These are phyloP conservation scores for Aphanoascus verrucosus DNA, from an alignment of 2,329 filamentous ascomycete species.

Conservation along the genomic window DNA sequence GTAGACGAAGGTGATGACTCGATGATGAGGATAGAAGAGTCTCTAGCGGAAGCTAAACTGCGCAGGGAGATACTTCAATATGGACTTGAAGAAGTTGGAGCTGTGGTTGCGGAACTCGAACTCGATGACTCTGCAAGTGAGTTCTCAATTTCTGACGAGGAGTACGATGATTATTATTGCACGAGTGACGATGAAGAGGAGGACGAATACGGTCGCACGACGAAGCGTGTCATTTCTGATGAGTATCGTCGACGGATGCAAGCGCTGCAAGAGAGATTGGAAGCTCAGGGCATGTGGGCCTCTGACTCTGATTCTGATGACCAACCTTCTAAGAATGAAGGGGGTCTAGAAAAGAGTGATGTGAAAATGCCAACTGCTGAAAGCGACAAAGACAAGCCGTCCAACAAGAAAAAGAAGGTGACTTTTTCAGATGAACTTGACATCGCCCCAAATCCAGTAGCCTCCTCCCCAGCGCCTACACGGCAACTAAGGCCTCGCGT, in stretches of 20 bases:
- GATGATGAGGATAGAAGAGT: conserved; percentile 62
- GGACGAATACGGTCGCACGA: conserved; percentile 66
- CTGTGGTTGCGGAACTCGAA: conserved; percentile 84
- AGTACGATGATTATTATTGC: conserved; percentile 44
- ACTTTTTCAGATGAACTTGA: conserved; percentile 69
- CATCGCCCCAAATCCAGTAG: conserved; percentile 45
- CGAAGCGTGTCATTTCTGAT: conserved; percentile 54
- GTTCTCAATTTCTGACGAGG: conserved; percentile 43
- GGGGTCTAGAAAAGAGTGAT: conserved; percentile 22
- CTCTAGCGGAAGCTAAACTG: conserved; percentile 65
- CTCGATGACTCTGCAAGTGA: conserved; percentile 56
- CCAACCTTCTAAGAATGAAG: conserved; percentile 27
- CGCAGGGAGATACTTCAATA: conserved; percentile 87
- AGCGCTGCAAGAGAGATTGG: conserved; percentile 66
- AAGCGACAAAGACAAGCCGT: conserved; percentile 20
- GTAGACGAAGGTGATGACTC: conserved; percentile 18
- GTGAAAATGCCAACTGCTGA: conserved; percentile 11
- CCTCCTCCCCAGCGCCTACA: conserved; percentile 18
- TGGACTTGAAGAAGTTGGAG: conserved; percentile 73
- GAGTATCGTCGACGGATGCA: conserved; percentile 75
- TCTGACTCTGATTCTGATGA: conserved; percentile 40
- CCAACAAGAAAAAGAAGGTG: conserved; percentile 54
- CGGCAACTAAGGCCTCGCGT: no score
- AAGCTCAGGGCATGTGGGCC: conserved; percentile 47
- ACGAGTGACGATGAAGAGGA: conserved; percentile 50